phyloP scores from a whole-genome alignment of 148 eudicot species.

The Arctostaphylos glauca region DNA sequence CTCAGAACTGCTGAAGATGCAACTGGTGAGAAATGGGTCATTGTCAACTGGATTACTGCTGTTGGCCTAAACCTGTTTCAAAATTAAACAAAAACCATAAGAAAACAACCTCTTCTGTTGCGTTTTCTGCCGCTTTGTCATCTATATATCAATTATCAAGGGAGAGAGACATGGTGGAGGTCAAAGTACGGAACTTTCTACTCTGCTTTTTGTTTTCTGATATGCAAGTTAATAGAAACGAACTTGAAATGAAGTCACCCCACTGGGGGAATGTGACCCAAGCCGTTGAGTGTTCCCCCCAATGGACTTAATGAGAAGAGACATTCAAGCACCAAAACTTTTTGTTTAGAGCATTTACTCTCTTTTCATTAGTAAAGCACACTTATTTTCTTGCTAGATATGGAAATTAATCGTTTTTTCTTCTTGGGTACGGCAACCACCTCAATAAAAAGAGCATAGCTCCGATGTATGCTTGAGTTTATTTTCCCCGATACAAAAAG shows the following conservation, averaged over 20 bases:
- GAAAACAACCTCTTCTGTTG: neutral
- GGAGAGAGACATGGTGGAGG: neutral
- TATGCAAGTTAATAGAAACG: neutral
- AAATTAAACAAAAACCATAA: neutral
- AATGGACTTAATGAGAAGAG: neutral
- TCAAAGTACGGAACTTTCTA: neutral
- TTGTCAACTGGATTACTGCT: neutral
- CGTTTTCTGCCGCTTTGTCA: too few species aligned
- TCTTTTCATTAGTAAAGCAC: too few species aligned
- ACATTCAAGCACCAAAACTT: neutral
- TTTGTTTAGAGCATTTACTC: neutral
- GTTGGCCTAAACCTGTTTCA: neutral
- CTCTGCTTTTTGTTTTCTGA: neutral
- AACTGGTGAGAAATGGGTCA: constrained; percentile 4
- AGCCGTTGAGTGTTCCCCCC: neutral
- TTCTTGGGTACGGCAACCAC: too few species aligned
- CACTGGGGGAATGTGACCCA: neutral
- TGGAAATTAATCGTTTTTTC: too few species aligned
- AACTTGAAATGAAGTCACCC: neutral
- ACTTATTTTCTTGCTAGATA: too few species aligned
- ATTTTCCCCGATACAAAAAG: neutral
- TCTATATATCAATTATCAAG: too few species aligned
- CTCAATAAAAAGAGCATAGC: too few species aligned
- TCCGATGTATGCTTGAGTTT: neutral
- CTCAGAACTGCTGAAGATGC: constrained; percentile 5